Base-by-base conservation (phyloP, 345 rosid genomes). In the Moricandia moricandioides region DNA sequence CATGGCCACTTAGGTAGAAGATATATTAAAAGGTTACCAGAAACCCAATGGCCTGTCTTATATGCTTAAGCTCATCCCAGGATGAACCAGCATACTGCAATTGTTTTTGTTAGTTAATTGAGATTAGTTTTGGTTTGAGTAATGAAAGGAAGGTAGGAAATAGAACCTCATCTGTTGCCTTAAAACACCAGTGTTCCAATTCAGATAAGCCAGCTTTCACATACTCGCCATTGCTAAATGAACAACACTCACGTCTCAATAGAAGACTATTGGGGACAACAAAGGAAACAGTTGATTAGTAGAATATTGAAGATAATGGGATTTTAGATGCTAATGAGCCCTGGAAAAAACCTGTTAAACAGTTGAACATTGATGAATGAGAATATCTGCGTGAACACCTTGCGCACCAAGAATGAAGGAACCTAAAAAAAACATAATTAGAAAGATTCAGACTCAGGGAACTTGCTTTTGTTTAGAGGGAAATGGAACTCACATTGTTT, bases 361-460 rank as follows among this genome's bases (percentile, higher is more conserved):
- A 92, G 85, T 70, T 92, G 97, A 80, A 92, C 96, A 65, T 90
- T 92, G 86, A 92, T 87, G 85, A 92, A 92, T 35, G 96, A 92
- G 85, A 90, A 90, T 77, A 92, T 92, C 67, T 92, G 97, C 7
- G 90, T 87, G 77, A 92, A 92, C 76, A 89, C 93, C 81, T 92
- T 89, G 0, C 97, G 88, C 59, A 89, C 97, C 75, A 92, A 85
- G 81, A 89, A 88, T 24, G 97, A 96, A 4, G 96, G 97, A 71
- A 89, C 97, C 97, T 72, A 79, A 58, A 76, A 76, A 51, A 33
- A 0, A 6, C 30, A 54, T 24, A 54, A 21, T 1, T 1, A 21
- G 13, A 54, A 43, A 45, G 27, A 21, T 4, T 21, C 3, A 21
- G 1, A 54, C 29, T 54, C 29, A 54, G 13, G 0, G 5, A 54